Conservation (phyloP, 225 moss, liverwort and hornwort genomes). For the Marchantia paleacea region DNA sequence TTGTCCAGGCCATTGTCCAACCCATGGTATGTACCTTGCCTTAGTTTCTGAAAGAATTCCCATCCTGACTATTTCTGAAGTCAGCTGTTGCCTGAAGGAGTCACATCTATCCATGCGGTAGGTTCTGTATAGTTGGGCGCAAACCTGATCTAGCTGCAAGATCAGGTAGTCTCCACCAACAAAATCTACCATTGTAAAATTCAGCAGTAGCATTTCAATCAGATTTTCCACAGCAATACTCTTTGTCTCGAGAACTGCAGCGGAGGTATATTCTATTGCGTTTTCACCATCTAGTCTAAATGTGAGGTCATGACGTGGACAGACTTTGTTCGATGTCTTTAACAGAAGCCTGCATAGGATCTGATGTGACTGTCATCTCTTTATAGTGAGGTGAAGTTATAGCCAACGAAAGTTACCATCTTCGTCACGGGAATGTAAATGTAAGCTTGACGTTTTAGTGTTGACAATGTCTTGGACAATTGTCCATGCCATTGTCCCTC, state of each 20-base stretch:
- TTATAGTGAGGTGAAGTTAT: slow-evolving; percentile 8
- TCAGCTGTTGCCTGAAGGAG: slow-evolving; percentile 10
- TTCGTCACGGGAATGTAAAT: slow-evolving; percentile 20
- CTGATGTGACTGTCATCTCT: slow-evolving; percentile 7
- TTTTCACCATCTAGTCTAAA: slow-evolving; percentile 18
- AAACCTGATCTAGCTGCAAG: slow-evolving; percentile 15
- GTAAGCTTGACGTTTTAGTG: slow-evolving; percentile 22
- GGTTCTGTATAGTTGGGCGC: not conserved
- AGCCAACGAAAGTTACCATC: slow-evolving; percentile 10
- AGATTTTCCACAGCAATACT: slow-evolving; percentile 6
- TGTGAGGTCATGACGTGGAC: slow-evolving; percentile 3
- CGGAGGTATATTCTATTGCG: slow-evolving; percentile 10
- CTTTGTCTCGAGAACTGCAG: slow-evolving; percentile 18
- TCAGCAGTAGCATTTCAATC: slow-evolving; percentile 11
- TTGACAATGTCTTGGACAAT: slow-evolving; percentile 4
- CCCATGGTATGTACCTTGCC: slow-evolving; percentile 16
- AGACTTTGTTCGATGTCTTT: not conserved
- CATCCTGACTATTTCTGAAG: slow-evolving; percentile 13
- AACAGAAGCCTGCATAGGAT: not conserved
- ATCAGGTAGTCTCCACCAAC: slow-evolving; percentile 22
- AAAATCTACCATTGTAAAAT: slow-evolving; percentile 7
- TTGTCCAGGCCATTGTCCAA: too few relatives aligned
- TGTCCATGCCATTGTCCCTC: too few relatives aligned
- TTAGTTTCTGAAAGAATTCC: slow-evolving; percentile 20
- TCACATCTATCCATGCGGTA: slow-evolving; percentile 10